Conservation (phyloP, 2,329 filamentous ascomycete species). For the Sphaceloma murrayae region DNA sequence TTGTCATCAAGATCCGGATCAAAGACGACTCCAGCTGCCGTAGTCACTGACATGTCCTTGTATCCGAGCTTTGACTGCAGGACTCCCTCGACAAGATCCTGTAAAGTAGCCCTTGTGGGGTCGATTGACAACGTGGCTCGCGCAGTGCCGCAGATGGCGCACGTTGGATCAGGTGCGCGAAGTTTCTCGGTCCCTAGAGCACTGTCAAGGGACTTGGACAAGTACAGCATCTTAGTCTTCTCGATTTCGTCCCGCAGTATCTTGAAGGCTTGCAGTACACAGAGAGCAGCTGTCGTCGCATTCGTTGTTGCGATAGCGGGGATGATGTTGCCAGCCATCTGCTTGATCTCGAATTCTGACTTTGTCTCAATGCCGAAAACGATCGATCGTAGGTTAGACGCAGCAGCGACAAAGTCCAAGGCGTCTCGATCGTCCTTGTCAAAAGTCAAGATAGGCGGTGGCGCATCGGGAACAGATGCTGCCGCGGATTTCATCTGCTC, state of each 20-base stretch:
- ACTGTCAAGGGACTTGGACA: conserved; percentile 55
- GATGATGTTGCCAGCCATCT: conserved; percentile 99
- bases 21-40: conserved; percentile 68
- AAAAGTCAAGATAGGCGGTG: conserved; percentile 61
- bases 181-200: conserved; percentile 48
- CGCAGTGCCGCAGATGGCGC: conserved; percentile 70
- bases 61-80: conserved; percentile 64
- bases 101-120: conserved; percentile 60
- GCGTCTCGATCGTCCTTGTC: conserved; percentile 97
- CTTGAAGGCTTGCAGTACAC: conserved; percentile 87
- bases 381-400: conserved; percentile 77
- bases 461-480: conserved; percentile 22
- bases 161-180: conserved; percentile 64
- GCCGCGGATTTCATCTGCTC: conserved; percentile 50
- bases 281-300: conserved; percentile 86
- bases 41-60: conserved; percentile 66
- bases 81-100: conserved; percentile 67
- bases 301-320: conserved; percentile 97
- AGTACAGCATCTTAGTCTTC: conserved; percentile 73
- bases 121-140: conserved; percentile 61
- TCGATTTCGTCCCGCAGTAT: conserved; percentile 64
- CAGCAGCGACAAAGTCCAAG: conserved; percentile 84
- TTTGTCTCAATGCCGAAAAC: conserved; percentile 84
- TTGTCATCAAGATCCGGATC: conserved; percentile 86
- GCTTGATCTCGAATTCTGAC: conserved; percentile 92